Evolutionary conservation across 164 flowering plant species (phyloP), one percentile per base, ranked within the genome.

Genomic region (Akebia trifoliata): DNA sequence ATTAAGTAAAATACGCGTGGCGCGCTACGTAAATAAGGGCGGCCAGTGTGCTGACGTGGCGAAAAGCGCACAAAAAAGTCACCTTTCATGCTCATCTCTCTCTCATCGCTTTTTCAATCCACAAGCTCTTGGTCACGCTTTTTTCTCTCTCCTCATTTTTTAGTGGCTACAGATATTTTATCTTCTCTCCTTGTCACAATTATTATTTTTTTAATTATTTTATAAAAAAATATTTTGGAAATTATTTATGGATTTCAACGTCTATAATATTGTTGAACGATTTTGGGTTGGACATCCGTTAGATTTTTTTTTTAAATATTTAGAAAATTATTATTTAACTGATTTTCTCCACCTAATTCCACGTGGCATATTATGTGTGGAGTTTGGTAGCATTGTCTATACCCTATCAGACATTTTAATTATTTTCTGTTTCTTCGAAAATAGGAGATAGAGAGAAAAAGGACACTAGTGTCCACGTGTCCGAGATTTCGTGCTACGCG

Each of bases 1-100:
- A 8, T 28, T 24, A n/a, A 8, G 22, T 50, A 20, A 32, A 14
- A 3, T 56, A 57, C 60, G 26, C 68, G 65, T 64, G 68, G 44
- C 65, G 52, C 39, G 29, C 35, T 32, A 6, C 7, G 24, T 40
- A 34, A 47, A 14, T 21, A 9, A 26, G 20, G 59, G 50, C 40
- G 57, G 68, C 49, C 35, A 51, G 58, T 63, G 45, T 30, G 60
- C 66, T 67, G 68, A 71, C 59, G 68, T 71, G 74, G 65, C 50
- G 20, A 66, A 71, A 71, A 71, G 74, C 26, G 71, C 68, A 62
- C 30, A 17, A 0, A 8, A 40, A 59, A 59, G 57, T 42, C 26
- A 4, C 30, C 18, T n/a, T 21, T 53, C n/a, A n/a, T n/a, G n/a
- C n/a, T n/a, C n/a, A n/a, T 29, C 3, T 31, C 12, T 18, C 30